These are phyloP conservation scores for Urtica urens DNA, from an alignment of 306 rosid species.

Conservation along the genomic window DNA sequence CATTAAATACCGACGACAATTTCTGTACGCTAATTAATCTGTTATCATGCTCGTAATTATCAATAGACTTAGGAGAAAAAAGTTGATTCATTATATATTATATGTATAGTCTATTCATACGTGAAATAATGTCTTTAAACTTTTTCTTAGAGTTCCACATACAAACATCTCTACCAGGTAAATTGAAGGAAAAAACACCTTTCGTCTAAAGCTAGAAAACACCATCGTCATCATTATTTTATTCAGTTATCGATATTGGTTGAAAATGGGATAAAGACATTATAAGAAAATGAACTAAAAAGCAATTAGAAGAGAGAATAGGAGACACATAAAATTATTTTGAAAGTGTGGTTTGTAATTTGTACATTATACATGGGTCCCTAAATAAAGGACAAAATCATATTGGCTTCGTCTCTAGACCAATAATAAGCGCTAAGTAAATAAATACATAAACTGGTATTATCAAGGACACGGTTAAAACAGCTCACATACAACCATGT, in stretches of 20 bases:
- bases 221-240: background rate
- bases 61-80: no score
- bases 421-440: background rate
- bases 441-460: background rate
- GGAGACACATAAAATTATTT: background rate
- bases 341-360: background rate
- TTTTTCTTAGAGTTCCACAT: no score
- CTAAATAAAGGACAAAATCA: background rate
- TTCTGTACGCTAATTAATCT: no score
- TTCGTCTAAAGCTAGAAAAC: no score
- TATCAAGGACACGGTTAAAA: background rate
- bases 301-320: background rate
- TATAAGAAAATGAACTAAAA: background rate
- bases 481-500: background rate
- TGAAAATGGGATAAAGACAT: background rate
- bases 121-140: no score
- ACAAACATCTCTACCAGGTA: no score
- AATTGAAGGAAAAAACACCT: no score
- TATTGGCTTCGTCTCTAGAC: background rate
- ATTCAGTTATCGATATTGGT: background rate
- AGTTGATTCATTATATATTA: no score
- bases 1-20: no score
- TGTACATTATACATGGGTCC: background rate
- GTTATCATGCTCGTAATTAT: no score
- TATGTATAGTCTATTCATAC: no score